These are phyloP conservation scores for Mycena galericulata DNA, from an alignment of 768 basidiomycete species.

Conservation along the genomic window DNA sequence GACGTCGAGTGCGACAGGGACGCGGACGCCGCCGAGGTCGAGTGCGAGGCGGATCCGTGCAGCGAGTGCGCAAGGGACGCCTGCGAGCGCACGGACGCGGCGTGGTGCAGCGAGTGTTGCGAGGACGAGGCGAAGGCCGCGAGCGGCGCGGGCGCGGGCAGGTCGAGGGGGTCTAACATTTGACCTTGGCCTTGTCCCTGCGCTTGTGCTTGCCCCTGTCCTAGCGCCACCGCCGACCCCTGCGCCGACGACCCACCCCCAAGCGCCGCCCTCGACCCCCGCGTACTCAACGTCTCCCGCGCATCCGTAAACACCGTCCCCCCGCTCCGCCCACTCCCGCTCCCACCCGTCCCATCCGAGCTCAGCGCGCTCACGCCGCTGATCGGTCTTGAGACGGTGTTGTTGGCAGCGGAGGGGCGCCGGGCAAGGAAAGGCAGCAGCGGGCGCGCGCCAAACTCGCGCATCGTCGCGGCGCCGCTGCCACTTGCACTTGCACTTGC, in stretches of 20 bases:
- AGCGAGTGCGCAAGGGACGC: not conserved
- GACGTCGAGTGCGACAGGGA: not conserved
- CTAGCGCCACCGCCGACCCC: too few species aligned
- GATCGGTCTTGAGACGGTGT: not conserved
- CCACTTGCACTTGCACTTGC: not conserved
- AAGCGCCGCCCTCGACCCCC: constrained; percentile 6
- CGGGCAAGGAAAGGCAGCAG: constrained; percentile 24
- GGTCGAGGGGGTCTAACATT: constrained; percentile 32
- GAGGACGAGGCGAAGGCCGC: constrained; percentile 22
- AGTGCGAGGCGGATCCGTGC: not conserved
- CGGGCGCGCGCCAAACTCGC: constrained; percentile 31
- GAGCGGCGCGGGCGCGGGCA: constrained; percentile 26
- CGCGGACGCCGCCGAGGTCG: not conserved
- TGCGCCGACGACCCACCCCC: not conserved
- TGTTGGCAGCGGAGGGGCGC: not conserved
- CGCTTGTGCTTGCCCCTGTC: not conserved
- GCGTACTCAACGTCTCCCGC: constrained; percentile 30
- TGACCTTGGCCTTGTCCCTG: not conserved
- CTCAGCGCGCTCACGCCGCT: constrained; percentile 27
- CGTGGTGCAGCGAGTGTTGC: constrained; percentile 9
- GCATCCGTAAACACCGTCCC: constrained; percentile 35
- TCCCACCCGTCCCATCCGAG: constrained; percentile 19
- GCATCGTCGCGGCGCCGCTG: constrained; percentile 10
- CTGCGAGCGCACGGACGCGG: constrained; percentile 9
- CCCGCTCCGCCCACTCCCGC: constrained; percentile 31